Evolutionary conservation across 1,284 basidiomycete species (phyloP).

Genomic region (Leccinum angustisporum): DNA sequence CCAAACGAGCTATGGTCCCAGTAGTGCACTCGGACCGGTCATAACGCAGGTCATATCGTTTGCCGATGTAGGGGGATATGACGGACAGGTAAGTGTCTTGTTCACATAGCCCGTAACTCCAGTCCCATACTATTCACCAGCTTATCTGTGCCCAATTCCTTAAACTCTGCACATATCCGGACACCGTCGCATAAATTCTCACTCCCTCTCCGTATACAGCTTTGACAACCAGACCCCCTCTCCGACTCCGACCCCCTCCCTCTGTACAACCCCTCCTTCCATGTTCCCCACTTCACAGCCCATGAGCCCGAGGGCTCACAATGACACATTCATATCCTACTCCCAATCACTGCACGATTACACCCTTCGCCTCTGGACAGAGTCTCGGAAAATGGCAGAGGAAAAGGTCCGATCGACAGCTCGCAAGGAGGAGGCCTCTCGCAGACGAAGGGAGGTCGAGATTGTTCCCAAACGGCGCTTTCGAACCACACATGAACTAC

Average conservation of each 20-base stretch:
- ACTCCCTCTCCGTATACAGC: conserved; percentile 4
- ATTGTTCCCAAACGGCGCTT: conserved; percentile 5
- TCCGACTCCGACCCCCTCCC: no score
- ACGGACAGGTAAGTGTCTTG: conserved; percentile 55
- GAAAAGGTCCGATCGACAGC: conserved; percentile 42
- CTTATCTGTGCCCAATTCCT: conserved; percentile 58
- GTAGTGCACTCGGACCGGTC: conserved; percentile 52
- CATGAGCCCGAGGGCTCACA: conserved; percentile 5
- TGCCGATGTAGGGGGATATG: conserved; percentile 64
- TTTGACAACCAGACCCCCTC: conserved; percentile 1
- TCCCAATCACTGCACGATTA: conserved; percentile 66
- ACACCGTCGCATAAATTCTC: conserved; percentile 37
- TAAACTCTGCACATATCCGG: conserved; percentile 49
- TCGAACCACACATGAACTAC: conserved; percentile 19
- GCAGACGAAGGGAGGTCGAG: conserved; percentile 25
- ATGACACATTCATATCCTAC: conserved; percentile 52
- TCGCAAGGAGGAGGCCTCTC: conserved; percentile 28
- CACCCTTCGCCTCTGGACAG: conserved; percentile 65
- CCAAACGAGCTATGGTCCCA: conserved; percentile 44
- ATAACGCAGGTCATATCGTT: conserved; percentile 68
- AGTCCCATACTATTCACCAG: conserved; percentile 30
- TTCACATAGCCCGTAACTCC: conserved; percentile 23
- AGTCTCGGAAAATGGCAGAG: conserved; percentile 59
- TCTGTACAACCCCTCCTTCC: background rate
- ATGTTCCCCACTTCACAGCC: conserved; percentile 24